Evolutionary conservation across 2,329 filamentous ascomycete genomes (phyloP), one percentile per base, ranked within the genome.

Genomic region (Exophiala bonariae): DNA sequence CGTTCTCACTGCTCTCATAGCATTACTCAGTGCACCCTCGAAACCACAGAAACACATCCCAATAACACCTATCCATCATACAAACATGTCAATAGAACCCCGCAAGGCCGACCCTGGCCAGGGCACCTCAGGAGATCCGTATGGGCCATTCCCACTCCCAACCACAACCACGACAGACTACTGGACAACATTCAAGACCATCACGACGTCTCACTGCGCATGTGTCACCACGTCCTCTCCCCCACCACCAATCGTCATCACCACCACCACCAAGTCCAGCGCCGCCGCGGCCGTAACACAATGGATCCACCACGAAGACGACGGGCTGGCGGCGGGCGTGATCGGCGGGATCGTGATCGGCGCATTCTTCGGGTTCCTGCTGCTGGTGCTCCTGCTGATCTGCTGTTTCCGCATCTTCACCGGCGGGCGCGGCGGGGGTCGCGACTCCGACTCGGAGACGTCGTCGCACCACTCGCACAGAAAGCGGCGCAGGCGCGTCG

Each of bases 291-390:
- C 49, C 28, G 42, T 47, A 7, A 18, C 18, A 16, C 18, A 18
- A 16, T 26, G 11, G 7, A 37, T 50, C 18, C 23, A 49, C 18
- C 45, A 52, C 33, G 14, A 43, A 18, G n/a, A 43, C 13, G 22
- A 40, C 18, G 52, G 52, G 22, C 48, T 55, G 3, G 35, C 52
- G 7, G 49, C 52, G 4, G 52, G 49, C 28, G 46, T 33, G 1
- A 46, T 55, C 20, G 52, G 52, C 30, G 52, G 45, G 19, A 55
- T 55, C 22, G 46, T 55, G 11, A 44, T 55, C 39, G 52, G 48
- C 23, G 44, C 17, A 22, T 55, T 55, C 52, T 55, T 55, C 32
- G 52, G 52, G 14, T 18, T 52, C 11, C 42, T 55, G 22, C 41
- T 55, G 9, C 45, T 55, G 8, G 13, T 52, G 32, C 46, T 55